These are phyloP conservation scores for Russula olivacea DNA, from an alignment of 768 basidiomycete genomes.

Conservation along the genomic window DNA sequence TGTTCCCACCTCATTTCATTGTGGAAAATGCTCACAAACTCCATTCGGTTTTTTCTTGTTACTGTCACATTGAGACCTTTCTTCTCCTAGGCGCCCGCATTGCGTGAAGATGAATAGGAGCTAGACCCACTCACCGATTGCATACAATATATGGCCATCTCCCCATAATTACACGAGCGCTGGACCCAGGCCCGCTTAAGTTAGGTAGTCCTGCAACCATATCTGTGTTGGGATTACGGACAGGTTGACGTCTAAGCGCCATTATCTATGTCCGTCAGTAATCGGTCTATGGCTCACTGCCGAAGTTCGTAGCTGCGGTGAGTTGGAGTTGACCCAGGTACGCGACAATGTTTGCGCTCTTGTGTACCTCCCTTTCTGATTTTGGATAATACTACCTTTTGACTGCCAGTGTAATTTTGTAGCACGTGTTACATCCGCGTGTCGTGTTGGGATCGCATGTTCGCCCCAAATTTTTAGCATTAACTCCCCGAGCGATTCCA, in stretches of 20 bases:
- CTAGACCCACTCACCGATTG: not conserved
- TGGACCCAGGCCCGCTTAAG: not conserved
- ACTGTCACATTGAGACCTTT: too few relatives aligned
- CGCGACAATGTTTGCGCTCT: not conserved
- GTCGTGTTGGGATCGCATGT: not conserved
- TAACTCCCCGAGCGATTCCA: not conserved
- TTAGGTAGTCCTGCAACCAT: not conserved
- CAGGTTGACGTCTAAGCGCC: not conserved
- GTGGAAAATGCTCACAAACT: not conserved
- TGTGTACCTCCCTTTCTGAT: not conserved
- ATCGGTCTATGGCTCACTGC: not conserved
- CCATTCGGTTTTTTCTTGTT: not conserved
- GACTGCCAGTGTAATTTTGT: not conserved
- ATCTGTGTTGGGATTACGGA: not conserved
- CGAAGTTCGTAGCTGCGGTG: conserved; percentile 1
- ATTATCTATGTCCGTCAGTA: not conserved
- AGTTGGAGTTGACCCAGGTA: not conserved
- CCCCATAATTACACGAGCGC: not conserved
- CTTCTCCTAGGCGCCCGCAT: not conserved
- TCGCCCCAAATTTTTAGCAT: not conserved
- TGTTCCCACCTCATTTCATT: not conserved
- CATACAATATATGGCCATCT: not conserved
- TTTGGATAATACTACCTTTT: not conserved
- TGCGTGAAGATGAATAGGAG: not conserved
- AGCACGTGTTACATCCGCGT: not conserved